Evolutionary conservation across 192 early-diverging fungal genomes (phyloP), one percentile per base, ranked within the genome.

Genomic region (Backusella westeae): DNA sequence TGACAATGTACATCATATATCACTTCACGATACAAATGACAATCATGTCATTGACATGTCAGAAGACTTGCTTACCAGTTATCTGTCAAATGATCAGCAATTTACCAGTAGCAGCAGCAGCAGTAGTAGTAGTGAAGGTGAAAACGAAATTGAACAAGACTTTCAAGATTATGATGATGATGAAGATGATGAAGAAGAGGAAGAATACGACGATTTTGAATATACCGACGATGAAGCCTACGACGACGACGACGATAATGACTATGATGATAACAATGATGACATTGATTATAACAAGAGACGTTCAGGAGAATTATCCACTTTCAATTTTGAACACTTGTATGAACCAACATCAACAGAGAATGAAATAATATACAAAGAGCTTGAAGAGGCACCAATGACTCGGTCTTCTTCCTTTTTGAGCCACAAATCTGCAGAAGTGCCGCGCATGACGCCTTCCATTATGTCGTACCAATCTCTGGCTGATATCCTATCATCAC

Each of bases 401-500:
- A 74, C 34, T 23, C 34, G 53, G 26, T 41, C 73, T 4, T 29
- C 59, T 41, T 65, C 46, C 34, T 59, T 73, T 38, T 36, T 38
- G 52, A 73, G 53, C 52, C 44, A 59, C 19, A 73, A 59, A n/a
- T 73, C 72, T 56, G 35, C 72, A 32, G 46, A 21, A 21, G 9
- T 63, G 12, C 56, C 56, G 2, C 56, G 14, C 23, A 63, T 63
- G 56, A 29, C 56, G 4, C 56, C 59, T 6, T 74, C 73, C 26
- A 36, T 65, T 7, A 26, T 59, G 23, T 74, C 73, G 7, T 74
- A 74, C 39, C 73, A 74, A 42, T 74, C 73, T 29, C 44, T 74
- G 36, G 73, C 73, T 66, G 73, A 74, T 38, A 74, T 74, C 9
- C 63, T 74, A 26, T 68, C 35, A 34, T 68, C 35, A 68, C 34